Evolutionary conservation across 352 stramenopile species (phyloP), one percentile per base, ranked within the genome.

Genomic region (Globisporangium rhizosaccharum): DNA sequence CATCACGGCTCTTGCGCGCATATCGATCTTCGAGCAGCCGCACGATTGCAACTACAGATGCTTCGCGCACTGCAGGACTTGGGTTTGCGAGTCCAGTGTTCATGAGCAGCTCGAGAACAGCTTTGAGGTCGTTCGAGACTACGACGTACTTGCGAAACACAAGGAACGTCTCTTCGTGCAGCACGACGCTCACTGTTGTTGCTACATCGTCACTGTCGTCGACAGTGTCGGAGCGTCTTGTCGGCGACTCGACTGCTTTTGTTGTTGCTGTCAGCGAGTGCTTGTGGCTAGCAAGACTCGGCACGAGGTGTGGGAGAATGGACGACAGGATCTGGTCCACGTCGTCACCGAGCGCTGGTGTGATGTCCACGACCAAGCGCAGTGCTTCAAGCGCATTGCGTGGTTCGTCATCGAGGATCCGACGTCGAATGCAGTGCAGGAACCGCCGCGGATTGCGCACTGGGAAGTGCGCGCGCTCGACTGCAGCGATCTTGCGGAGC

Each of bases 361-460:
- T 82, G 49, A 92, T 67, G 37, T 90, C 80, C n/a, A 48, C 65
- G n/a, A 90, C 56, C 30, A 92, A 44, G 14, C 72, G 63, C 59
- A 87, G 62, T n/a, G 76, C 77, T 59, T 87, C 80, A 36, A 73
- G 46, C 2, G 76, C 71, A 36, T 78, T 71, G n/a, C 61, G 61
- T 10, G 66, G 54, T 17, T 76, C 58, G 7, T 80, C 67, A 26
- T 82, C 73, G 37, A 74, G 42, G 41, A 88, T 73, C 12, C 82
- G 73, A 6, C 82, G 73, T 11, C 78, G 78, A 25, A 90, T 56
- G 17, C 80, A 90, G 14, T 92, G 79, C 30, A 92, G 57, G 51
- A 90, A 92, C 15, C 82, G 78, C 5, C 80, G 71, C 11, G 75
- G 72, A 42, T 92, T 92, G 51, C 80, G 80, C 56, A 90, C 80